Evolutionary conservation across 2,329 filamentous ascomycete species (phyloP), one percentile per base, ranked within the genome.

Genomic region (Pleomassaria siparia): DNA sequence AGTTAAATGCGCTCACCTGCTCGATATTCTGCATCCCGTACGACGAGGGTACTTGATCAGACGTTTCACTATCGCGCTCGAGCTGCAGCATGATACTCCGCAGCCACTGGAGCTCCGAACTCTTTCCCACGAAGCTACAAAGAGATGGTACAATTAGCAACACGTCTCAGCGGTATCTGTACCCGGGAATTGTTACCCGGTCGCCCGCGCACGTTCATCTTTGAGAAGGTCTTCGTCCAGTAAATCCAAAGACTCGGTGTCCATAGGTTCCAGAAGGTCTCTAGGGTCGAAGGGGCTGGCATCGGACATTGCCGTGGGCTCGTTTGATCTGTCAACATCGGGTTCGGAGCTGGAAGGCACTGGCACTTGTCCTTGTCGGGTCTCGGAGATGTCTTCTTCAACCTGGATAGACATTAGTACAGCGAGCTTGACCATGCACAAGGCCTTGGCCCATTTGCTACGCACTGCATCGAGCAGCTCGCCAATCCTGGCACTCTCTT

Each of bases 91-190:
- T 47, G 12, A 59, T 59, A 32, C 55, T 50, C 18, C 63, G 63
- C 21, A 68, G 36, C 66, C 67, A 69, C 22, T 66, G 61, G 10
- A 67, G 50, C 24, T 69, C 66, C 1, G 66, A 69, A 30, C 54
- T 62, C 26, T 58, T 61, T 2, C 66, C 67, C n/a, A 69, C 44
- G 44, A 70, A 69, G n/a, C n/a, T n/a, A n/a, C n/a, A n/a, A n/a
- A n/a, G n/a, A n/a, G n/a, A n/a, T n/a, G n/a, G n/a, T n/a, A n/a
- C n/a, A n/a, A n/a, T n/a, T n/a, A n/a, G n/a, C n/a, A n/a, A n/a
- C n/a, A n/a, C n/a, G n/a, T n/a, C n/a, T n/a, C n/a, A n/a, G n/a
- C n/a, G n/a, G n/a, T n/a, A n/a, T n/a, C n/a, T n/a, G n/a, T n/a
- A n/a, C n/a, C n/a, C n/a, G n/a, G n/a, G n/a, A n/a, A n/a, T n/a